phyloP scores from a whole-genome alignment of 768 basidiomycete genomes.

The Amanita rimosa region DNA sequence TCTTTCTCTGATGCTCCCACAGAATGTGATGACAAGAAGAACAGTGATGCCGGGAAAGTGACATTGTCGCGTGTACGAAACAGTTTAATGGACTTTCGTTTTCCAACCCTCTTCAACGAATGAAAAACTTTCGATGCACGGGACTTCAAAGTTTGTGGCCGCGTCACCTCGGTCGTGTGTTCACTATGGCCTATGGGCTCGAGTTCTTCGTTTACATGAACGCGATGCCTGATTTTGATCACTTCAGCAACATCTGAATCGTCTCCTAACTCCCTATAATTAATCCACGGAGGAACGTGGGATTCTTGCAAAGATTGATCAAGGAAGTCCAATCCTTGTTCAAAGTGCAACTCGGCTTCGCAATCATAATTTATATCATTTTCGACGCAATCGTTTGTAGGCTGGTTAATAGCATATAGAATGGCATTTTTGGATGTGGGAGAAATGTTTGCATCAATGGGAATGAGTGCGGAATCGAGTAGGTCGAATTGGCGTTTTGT shows the following conservation, averaged over 20 bases:
- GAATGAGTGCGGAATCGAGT: constrained; percentile 6
- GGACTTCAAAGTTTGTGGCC: constrained; percentile 30
- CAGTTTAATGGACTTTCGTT: constrained; percentile 19
- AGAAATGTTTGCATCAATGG: background rate
- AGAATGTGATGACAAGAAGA: background rate
- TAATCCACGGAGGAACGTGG: constrained; percentile 9
- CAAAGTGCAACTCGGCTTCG: background rate
- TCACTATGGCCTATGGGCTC: constrained; percentile 5
- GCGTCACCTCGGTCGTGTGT: constrained; percentile 16
- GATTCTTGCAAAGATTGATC: constrained; percentile 10
- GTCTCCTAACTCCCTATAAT: constrained; percentile 17
- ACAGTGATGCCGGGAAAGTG: background rate
- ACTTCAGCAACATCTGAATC: constrained; percentile 53
- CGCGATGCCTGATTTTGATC: constrained; percentile 39
- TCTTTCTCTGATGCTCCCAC: constrained; percentile 6
- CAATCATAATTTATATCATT: constrained; percentile 14
- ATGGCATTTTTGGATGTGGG: background rate
- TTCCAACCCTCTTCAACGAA: constrained; percentile 11
- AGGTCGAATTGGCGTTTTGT: constrained; percentile 12
- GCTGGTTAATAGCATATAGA: background rate
- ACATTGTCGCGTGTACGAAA: constrained; percentile 10
- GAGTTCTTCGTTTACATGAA: constrained; percentile 11
- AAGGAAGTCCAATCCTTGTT: constrained; percentile 13
- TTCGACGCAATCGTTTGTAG: constrained; percentile 13
- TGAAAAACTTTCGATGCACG: constrained; percentile 28